These are phyloP conservation scores for Fragilaria crotonensis DNA, from an alignment of 108 stramenopile species.

Conservation along the genomic window DNA sequence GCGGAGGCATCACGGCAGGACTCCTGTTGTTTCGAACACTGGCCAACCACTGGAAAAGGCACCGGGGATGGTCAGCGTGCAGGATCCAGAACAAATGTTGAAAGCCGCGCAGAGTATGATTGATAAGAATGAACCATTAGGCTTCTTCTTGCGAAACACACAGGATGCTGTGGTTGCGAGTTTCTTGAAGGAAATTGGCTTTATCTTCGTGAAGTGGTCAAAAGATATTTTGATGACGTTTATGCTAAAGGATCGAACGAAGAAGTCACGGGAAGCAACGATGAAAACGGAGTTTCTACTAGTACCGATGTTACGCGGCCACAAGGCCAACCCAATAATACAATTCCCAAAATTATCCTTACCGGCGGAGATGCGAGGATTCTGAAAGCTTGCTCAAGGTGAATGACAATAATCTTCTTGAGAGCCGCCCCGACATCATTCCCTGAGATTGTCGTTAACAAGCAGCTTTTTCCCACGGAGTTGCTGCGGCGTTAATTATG, in stretches of 20 bases:
- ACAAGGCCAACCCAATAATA: no score
- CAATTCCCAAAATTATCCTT: constrained; percentile 22
- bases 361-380: constrained; percentile 65
- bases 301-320: no score
- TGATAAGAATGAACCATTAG: constrained; percentile 26
- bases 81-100: constrained; percentile 23
- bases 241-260: constrained; percentile 2
- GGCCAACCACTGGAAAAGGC: constrained; percentile 33
- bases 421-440: constrained; percentile 1
- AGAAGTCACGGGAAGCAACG: constrained; percentile 11
- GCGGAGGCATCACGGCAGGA: constrained; percentile 71
- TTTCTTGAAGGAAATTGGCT: constrained; percentile 44
- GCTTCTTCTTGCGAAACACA: constrained; percentile 27
- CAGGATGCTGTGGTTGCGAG: constrained; percentile 48
- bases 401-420: constrained; percentile 22
- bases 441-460: background rate
- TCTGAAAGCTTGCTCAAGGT: constrained; percentile 26
- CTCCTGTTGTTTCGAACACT: constrained; percentile 7
- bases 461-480: constrained; percentile 1
- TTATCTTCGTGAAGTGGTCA: constrained; percentile 33
- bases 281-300: background rate
- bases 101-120: constrained; percentile 13
- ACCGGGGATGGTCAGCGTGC: constrained; percentile 44
- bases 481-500: constrained; percentile 7
- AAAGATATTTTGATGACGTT: constrained; percentile 12